Percentiles rank a stretch among this genome's conserved stretches.
Conservation (phyloP, 345 rosid genomes). For the Chamaenerion angustifolium region DNA sequence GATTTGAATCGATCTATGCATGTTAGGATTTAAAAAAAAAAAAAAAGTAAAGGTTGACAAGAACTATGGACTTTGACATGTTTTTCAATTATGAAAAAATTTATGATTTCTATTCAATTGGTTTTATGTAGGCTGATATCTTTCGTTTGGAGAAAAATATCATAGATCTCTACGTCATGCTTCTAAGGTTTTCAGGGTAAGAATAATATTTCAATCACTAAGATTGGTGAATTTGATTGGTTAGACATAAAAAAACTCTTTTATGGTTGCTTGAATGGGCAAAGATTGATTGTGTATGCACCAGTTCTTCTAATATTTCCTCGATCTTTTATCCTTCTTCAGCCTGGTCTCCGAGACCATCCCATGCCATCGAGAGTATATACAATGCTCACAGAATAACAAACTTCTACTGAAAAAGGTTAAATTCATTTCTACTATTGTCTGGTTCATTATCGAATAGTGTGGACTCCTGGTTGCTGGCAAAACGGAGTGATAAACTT, state of each 20-base stretch:
- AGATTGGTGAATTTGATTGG: too few relatives aligned
- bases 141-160: constrained; percentile 81
- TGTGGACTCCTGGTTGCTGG: constrained; percentile 8
- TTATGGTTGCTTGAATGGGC: neutral
- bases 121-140: constrained; percentile 60
- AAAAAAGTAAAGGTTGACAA: too few relatives aligned
- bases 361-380: constrained; percentile 75
- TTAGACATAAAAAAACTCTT: too few relatives aligned
- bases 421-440: neutral
- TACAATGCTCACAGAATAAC: constrained; percentile 29
- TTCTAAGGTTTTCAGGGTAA: constrained; percentile 89
- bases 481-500: constrained; percentile 11
- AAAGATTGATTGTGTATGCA: neutral
- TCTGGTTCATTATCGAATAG: neutral
- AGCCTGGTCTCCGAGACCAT: constrained; percentile 93
- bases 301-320: neutral
- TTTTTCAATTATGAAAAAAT: too few relatives aligned
- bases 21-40: too few relatives aligned
- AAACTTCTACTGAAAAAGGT: constrained; percentile 58
- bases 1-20: too few relatives aligned
- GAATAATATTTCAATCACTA: constrained; percentile 2
- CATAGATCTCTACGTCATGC: constrained; percentile 84
- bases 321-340: constrained; percentile 17
- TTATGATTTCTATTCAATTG: neutral
- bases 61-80: too few relatives aligned